A percentile compares a stretch with the other conserved stretches of the same genome.
Evolutionary conservation across 2,329 filamentous ascomycete species (phyloP).

Genomic region (Calonectria fujianensis): DNA sequence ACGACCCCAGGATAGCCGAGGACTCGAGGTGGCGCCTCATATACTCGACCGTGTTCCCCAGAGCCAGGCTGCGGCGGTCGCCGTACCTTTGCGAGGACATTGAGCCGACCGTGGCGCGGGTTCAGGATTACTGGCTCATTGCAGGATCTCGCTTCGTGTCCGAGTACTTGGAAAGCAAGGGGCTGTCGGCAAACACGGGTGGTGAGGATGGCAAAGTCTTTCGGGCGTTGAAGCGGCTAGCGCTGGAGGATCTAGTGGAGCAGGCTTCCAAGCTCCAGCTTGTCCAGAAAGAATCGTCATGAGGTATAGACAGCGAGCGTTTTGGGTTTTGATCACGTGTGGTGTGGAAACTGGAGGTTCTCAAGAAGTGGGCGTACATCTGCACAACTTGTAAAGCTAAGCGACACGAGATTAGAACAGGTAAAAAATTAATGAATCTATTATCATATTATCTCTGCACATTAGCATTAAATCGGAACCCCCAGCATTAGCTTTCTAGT

Average conservation of each 20-base stretch:
- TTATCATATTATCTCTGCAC: background rate
- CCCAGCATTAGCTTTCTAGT: background rate
- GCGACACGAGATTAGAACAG: background rate
- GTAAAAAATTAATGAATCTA: background rate
- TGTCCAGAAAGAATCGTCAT: background rate
- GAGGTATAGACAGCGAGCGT: background rate
- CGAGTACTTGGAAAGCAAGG: background rate
- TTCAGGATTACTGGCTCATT: background rate
- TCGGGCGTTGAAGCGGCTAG: background rate
- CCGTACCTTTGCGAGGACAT: slow-evolving; percentile 3
- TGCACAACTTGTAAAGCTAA: background rate
- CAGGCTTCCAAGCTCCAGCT: background rate
- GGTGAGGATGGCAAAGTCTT: background rate
- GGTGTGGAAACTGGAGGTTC: too few relatives aligned
- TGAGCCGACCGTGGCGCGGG: background rate
- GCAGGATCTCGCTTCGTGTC: background rate
- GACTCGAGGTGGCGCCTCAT: background rate
- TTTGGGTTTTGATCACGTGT: too few relatives aligned
- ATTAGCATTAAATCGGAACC: background rate
- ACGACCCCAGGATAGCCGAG: background rate
- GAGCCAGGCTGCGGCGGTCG: background rate
- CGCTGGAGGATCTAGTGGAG: background rate
- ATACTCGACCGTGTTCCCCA: background rate
- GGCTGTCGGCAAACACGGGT: background rate
- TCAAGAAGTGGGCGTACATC: too few relatives aligned